These are phyloP conservation scores for Ilex paraguariensis DNA, from an alignment of 305 asterid genomes.

Conservation along the genomic window DNA sequence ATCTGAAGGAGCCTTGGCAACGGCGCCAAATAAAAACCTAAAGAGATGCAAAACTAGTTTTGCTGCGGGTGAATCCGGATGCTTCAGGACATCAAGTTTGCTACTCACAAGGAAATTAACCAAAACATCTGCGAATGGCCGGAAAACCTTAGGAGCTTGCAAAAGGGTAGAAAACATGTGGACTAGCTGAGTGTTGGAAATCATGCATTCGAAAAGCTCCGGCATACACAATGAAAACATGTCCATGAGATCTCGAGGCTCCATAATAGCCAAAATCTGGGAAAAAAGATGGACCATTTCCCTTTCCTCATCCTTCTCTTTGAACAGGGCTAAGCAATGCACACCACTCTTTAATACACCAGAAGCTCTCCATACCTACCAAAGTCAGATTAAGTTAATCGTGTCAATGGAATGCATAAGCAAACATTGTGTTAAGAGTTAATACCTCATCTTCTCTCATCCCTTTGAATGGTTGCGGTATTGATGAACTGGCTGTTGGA, in stretches of 20 bases:
- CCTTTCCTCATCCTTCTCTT: conserved; percentile 98
- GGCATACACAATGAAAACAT: conserved; percentile 99
- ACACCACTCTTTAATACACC: conserved; percentile 99
- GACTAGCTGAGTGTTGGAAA: conserved; percentile 88
- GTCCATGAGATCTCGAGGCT: conserved; percentile 98
- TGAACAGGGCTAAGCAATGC: conserved; percentile 93
- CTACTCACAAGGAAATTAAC: conserved; percentile 93
- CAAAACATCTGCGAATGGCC: conserved; percentile 97
- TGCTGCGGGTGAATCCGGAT: conserved; percentile 97
- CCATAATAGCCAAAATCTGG: conserved; percentile 96
- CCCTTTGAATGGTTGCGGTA: conserved; percentile 79
- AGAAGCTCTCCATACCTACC: conserved; percentile 98
- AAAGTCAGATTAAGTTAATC: conserved; percentile 32
- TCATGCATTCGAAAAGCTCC: conserved; percentile 98
- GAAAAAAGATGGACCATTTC: conserved; percentile 94
- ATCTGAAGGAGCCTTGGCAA: conserved; percentile 94
- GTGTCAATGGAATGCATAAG: conserved; percentile 16
- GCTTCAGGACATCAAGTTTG: conserved; percentile 98
- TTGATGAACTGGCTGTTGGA: conserved; percentile 60
- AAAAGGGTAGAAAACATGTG: conserved; percentile 90
- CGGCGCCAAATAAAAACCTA: conserved; percentile 83
- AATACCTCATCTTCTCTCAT: conserved; percentile 99
- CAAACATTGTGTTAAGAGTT: conserved; percentile 6
- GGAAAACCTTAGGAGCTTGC: conserved; percentile 93
- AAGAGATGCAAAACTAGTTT: conserved; percentile 98